These are phyloP conservation scores for Panus rudis DNA, from an alignment of 768 basidiomycete genomes.

Conservation along the genomic window DNA sequence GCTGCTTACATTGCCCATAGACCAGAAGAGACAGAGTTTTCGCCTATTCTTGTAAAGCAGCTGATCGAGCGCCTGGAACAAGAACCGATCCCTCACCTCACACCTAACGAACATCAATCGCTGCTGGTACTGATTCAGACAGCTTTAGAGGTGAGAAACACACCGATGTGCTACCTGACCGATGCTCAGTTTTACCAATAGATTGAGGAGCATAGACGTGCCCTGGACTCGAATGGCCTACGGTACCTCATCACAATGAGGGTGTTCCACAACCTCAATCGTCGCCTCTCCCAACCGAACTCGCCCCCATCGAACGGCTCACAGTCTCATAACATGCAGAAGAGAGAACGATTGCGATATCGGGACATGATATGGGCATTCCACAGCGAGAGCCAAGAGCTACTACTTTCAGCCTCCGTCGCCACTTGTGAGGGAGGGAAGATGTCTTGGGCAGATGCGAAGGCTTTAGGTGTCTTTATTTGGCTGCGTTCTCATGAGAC, in stretches of 20 bases:
- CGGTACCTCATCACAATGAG: conserved; percentile 92
- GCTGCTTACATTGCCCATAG: conserved; percentile 22
- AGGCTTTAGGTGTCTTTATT: conserved; percentile 76
- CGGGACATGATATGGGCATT: conserved; percentile 97
- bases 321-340: conserved; percentile 41
- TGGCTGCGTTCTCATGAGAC: conserved; percentile 80
- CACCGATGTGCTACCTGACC: background rate
- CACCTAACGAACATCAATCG: conserved; percentile 75
- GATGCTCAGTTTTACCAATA: conserved; percentile 25
- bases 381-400: conserved; percentile 88
- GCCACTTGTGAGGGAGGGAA: conserved; percentile 66
- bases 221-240: conserved; percentile 86
- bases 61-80: conserved; percentile 62
- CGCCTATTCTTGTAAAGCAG: conserved; percentile 47
- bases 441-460: conserved; percentile 87
- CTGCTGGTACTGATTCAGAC: conserved; percentile 82
- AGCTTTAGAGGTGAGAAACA: conserved; percentile 59
- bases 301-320: conserved; percentile 38
- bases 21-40: conserved; percentile 50
- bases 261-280: conserved; percentile 82
- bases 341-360: conserved; percentile 76
- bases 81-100: conserved; percentile 60
- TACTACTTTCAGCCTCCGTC: conserved; percentile 65
- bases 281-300: conserved; percentile 44
- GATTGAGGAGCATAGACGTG: conserved; percentile 88